These are phyloP conservation scores for Saccharomycopsis fermentans DNA, from an alignment of 805 yeast species.

Conservation along the genomic window DNA sequence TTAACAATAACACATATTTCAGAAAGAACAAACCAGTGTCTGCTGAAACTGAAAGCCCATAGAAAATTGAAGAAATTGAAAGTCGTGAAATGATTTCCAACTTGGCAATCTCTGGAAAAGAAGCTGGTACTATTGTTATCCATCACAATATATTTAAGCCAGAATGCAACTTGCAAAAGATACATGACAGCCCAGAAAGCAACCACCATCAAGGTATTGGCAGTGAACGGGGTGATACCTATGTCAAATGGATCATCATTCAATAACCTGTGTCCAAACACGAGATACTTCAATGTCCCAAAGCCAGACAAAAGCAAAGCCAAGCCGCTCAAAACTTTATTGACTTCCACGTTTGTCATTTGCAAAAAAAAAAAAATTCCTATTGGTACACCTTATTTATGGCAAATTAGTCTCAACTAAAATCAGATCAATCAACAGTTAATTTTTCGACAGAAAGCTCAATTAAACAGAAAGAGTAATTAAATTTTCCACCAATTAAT, in stretches of 20 bases:
- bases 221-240: constrained; percentile 63
- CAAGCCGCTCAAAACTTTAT: neutral
- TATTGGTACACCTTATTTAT: neutral
- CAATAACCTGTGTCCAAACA: constrained; percentile 38
- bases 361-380: neutral
- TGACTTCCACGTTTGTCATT: neutral
- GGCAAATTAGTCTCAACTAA: too few species aligned
- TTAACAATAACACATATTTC: constrained; percentile 52
- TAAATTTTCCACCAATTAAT: too few species aligned
- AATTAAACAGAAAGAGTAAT: too few species aligned
- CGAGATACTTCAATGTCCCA: constrained; percentile 45
- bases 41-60: constrained; percentile 57
- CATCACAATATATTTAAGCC: constrained; percentile 33
- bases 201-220: constrained; percentile 37
- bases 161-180: constrained; percentile 42
- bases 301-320: constrained; percentile 46
- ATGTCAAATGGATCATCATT: constrained; percentile 34
- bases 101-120: constrained; percentile 27
- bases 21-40: constrained; percentile 45
- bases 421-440: too few species aligned
- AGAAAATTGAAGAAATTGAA: constrained; percentile 51
- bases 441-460: too few species aligned
- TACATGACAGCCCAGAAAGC: constrained; percentile 51
- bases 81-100: constrained; percentile 52
- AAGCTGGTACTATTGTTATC: constrained; percentile 16